Conservation (phyloP, 2,329 filamentous ascomycete genomes). For the Ceratocystis albifundus region DNA sequence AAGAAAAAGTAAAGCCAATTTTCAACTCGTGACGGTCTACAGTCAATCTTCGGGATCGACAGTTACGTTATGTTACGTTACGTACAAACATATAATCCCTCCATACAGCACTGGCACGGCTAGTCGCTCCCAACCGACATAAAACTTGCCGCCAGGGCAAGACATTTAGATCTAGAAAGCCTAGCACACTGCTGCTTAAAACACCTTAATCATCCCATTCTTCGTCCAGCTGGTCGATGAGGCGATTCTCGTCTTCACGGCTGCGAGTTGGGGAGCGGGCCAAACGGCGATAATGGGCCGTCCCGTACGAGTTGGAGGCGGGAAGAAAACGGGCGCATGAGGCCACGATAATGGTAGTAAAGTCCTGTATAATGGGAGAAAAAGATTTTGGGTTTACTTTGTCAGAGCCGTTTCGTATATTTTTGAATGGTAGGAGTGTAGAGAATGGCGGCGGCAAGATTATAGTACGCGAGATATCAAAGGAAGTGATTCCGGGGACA, state of each 20-base stretch:
- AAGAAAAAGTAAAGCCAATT: neutral
- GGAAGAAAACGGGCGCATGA: conserved; percentile 58
- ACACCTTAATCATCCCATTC: conserved; percentile 71
- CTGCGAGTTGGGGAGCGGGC: conserved; percentile 42
- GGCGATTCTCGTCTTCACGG: conserved; percentile 74
- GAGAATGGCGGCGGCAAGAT: neutral
- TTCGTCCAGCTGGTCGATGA: conserved; percentile 93
- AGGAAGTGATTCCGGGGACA: too few species aligned
- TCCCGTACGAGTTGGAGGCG: conserved; percentile 31
- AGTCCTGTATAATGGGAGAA: conserved; percentile 36
- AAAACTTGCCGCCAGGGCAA: neutral
- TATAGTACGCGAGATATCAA: too few species aligned
- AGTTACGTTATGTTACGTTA: too few species aligned
- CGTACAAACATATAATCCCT: neutral
- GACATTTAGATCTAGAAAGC: too few species aligned
- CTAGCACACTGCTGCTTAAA: neutral
- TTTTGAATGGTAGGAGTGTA: neutral
- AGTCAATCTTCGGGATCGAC: neutral
- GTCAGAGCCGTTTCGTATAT: neutral
- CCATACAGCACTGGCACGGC: neutral
- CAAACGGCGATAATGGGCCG: conserved; percentile 55
- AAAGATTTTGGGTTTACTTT: neutral
- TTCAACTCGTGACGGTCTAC: neutral
- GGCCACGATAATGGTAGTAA: conserved; percentile 56
- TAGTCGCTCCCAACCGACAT: neutral